Base-by-base conservation (phyloP, 768 basidiomycete species). In the Obba rivulosa region DNA sequence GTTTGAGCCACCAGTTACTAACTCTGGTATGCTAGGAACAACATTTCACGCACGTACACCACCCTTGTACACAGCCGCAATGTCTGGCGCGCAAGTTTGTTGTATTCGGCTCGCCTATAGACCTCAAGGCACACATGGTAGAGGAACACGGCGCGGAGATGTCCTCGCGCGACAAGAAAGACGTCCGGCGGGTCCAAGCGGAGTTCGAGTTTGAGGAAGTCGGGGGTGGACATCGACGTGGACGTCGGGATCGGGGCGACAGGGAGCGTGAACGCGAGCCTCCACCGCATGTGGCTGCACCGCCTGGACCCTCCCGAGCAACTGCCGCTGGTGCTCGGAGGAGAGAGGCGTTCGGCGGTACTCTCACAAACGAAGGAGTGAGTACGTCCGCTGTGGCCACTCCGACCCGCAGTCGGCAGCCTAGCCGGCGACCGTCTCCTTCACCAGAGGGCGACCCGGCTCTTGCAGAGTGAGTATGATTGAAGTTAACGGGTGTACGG, bases 51-150 rank as follows among this genome's bases (percentile, higher is more conserved):
- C 72, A 70, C 23, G 80, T 72, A 2, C 95, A 99, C 64, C 78
- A 78, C 63, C 84, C 87, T 4, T 99, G 95, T 64, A 72, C 69
- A 2, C 83, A 91, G 49, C 53, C 80, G 0, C 62, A 72, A 34
- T 99, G 95, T 60, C 80, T 84, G 39, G 82, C 81, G 4, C 85
- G 80, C 57, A 97, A 96, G 68, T 99, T 99, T 54, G 88, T 98
- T 51, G 96, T 98, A 11, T 98, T 98, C 64, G 81, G 81, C 35
- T 85, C 85, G 3, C 74, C 80, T 13, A 70, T 99, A 10, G 96
- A 99, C 62, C 80, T 97, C 34, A 82, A 92, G 64, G 95, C 85
- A 0, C 96, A 99, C 63, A 84, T 86, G 69, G 84, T 97, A 9
- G 83, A 88, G 45, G 84, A 81, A 45, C 92, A 94, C 52, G 86